A percentile compares a stretch with the other conserved stretches of the same genome.
Evolutionary conservation across 2,329 filamentous ascomycete species (phyloP).

Genomic region (Phaeomoniella chlamydospora): DNA sequence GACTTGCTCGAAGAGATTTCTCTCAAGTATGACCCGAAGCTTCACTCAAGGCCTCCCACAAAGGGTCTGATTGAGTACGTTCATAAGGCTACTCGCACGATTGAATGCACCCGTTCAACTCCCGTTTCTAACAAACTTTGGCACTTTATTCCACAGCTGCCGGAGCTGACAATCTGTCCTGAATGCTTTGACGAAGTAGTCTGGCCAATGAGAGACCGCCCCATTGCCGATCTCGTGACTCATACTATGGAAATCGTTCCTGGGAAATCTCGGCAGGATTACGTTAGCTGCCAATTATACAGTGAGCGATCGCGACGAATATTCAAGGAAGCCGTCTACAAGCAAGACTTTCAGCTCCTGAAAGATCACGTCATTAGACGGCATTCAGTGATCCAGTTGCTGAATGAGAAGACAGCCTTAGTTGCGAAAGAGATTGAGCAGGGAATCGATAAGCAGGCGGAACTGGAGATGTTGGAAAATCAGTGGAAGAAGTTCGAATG

Average conservation of each 20-base stretch:
- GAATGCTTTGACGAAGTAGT: conserved; percentile 75
- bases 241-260: conserved; percentile 43
- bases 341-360: conserved; percentile 53
- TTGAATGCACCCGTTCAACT: conserved; percentile 53
- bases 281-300: conserved; percentile 59
- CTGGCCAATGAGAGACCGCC: conserved; percentile 44
- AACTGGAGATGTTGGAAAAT: conserved; percentile 32
- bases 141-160: conserved; percentile 64
- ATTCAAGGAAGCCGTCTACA: conserved; percentile 52
- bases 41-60: conserved; percentile 34
- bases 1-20: conserved; percentile 41
- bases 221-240: conserved; percentile 52
- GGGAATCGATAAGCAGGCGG: conserved; percentile 35
- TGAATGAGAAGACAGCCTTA: conserved; percentile 39
- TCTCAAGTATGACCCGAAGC: conserved; percentile 20
- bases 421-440: conserved; percentile 42
- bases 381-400: conserved; percentile 42
- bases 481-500: conserved; percentile 40
- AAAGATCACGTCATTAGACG: conserved; percentile 45
- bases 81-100: conserved; percentile 39
- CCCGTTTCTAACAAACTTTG: conserved; percentile 50
- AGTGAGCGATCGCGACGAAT: conserved; percentile 62
- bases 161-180: conserved; percentile 69
- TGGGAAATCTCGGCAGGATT: conserved; percentile 20
- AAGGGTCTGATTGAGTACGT: conserved; percentile 50